Evolutionary conservation across 805 yeast genomes (phyloP).

Genomic region (Torulaspora gathmanii): DNA sequence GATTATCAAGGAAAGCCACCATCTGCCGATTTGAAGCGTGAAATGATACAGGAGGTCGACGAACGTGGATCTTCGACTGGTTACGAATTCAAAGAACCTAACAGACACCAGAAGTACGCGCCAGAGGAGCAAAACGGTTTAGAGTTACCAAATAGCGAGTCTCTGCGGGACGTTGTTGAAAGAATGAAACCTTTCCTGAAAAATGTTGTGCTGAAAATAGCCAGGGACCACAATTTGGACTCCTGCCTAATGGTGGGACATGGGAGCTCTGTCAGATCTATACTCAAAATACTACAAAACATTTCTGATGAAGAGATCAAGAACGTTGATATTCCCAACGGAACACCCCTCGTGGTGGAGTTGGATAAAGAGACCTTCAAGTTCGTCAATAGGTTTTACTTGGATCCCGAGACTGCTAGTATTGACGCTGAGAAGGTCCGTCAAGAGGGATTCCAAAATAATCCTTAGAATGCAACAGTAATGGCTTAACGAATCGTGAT

Average conservation of each 20-base stretch:
- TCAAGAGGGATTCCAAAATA: constrained; percentile 56
- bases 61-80: constrained; percentile 32
- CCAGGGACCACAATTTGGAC: constrained; percentile 47
- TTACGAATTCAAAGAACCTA: constrained; percentile 37
- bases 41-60: constrained; percentile 39
- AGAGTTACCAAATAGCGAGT: constrained; percentile 63
- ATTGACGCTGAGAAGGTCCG: constrained; percentile 77
- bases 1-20: constrained; percentile 74
- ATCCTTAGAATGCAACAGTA: constrained; percentile 17
- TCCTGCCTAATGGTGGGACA: constrained; percentile 70
- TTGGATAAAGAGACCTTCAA: constrained; percentile 45
- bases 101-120: constrained; percentile 32
- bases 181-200: constrained; percentile 58
- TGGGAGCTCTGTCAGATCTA: constrained; percentile 76
- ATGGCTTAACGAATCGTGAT: neutral
- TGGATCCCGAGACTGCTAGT: constrained; percentile 77
- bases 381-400: constrained; percentile 53
- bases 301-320: constrained; percentile 67
- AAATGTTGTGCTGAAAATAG: constrained; percentile 43
- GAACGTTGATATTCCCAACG: constrained; percentile 75
- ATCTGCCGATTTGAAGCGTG: constrained; percentile 32
- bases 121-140: constrained; percentile 38
- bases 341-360: constrained; percentile 70
- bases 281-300: constrained; percentile 61
- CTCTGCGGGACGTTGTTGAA: constrained; percentile 64